Evolutionary conservation across 2,329 filamentous ascomycete species (phyloP).

Genomic region (Botrytis fragariae): DNA sequence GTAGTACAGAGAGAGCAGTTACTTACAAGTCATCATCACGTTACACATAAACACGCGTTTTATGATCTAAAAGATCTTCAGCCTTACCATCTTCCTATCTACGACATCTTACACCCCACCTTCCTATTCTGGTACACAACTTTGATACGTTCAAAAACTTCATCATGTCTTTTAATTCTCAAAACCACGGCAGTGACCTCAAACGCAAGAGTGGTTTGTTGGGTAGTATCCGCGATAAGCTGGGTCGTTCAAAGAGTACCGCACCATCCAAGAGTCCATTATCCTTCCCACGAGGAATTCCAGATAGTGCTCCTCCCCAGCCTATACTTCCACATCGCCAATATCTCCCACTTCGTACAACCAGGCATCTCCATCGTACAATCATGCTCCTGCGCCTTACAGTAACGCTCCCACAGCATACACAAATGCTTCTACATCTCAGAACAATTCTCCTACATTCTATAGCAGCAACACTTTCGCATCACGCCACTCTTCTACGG

Average conservation of each 20-base stretch:
- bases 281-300: neutral
- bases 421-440: neutral
- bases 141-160: neutral
- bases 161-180: slow-evolving; percentile 13
- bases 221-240: slow-evolving; percentile 1
- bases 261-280: neutral
- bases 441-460: neutral
- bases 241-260: slow-evolving; percentile 9
- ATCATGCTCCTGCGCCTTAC: no score
- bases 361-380: neutral
- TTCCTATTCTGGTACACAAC: slow-evolving; percentile 12
- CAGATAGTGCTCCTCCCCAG: slow-evolving; percentile 3
- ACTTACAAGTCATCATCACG: neutral
- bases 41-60: neutral
- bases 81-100: neutral
- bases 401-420: neutral
- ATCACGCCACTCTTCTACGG: neutral
- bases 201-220: neutral
- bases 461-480: neutral
- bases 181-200: neutral
- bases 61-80: slow-evolving; percentile 7
- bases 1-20: neutral
- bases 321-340: neutral
- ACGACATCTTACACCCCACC: slow-evolving; percentile 6
- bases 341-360: neutral